These are phyloP conservation scores for Tylopilus sp. DNA, from an alignment of 768 basidiomycete genomes.

Conservation along the genomic window DNA sequence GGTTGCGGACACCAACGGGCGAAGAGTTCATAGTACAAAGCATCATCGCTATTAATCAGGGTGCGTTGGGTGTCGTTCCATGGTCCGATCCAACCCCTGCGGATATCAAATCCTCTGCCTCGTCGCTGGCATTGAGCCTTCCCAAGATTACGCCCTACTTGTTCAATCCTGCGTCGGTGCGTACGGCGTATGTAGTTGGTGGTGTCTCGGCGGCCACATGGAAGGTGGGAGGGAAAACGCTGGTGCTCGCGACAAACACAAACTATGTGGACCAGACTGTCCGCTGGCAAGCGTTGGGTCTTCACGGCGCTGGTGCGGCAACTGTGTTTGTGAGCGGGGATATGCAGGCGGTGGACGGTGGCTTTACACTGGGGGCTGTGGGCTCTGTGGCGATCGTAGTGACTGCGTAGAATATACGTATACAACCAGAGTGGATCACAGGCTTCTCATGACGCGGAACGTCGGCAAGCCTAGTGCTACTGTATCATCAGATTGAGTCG, in stretches of 20 bases:
- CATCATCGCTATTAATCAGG: slow-evolving; percentile 68
- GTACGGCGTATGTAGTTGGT: slow-evolving; percentile 37
- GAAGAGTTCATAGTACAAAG: slow-evolving; percentile 65
- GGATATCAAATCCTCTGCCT: slow-evolving; percentile 45
- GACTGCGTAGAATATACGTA: neutral
- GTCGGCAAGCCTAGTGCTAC: too few species aligned
- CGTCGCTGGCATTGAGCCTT: slow-evolving; percentile 40
- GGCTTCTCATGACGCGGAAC: too few species aligned
- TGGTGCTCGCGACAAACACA: slow-evolving; percentile 52
- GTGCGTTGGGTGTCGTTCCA: slow-evolving; percentile 49
- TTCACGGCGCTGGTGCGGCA: neutral
- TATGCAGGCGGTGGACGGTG: neutral
- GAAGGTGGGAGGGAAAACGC: slow-evolving; percentile 36
- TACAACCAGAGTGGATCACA: too few species aligned
- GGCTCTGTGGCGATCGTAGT: slow-evolving; percentile 22
- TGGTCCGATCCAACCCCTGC: slow-evolving; percentile 52
- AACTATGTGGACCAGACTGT: slow-evolving; percentile 38
- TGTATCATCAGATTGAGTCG: too few species aligned
- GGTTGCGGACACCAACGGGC: slow-evolving; percentile 59
- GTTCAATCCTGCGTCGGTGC: slow-evolving; percentile 31
- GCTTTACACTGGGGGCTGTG: slow-evolving; percentile 25
- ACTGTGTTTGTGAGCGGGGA: slow-evolving; percentile 17
- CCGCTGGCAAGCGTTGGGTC: slow-evolving; percentile 28
- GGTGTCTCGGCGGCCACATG: slow-evolving; percentile 50
- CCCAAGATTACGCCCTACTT: neutral